Percentiles rank a stretch among this genome's conserved stretches.
phyloP scores from a whole-genome alignment of 2,329 filamentous ascomycete genomes.

The Colletotrichum paranaense region DNA sequence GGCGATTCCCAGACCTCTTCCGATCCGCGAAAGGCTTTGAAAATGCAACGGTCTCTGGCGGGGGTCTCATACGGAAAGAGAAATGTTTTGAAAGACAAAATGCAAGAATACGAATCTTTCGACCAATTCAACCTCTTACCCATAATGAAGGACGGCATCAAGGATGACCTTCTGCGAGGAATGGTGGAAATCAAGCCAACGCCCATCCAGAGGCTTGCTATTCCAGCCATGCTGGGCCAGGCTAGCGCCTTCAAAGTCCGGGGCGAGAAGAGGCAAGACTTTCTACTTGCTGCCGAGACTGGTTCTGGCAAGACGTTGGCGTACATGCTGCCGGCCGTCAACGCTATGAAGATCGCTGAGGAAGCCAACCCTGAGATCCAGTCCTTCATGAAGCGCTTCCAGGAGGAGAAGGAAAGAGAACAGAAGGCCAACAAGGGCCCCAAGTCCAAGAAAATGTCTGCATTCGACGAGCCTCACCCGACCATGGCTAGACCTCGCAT shows the following conservation, averaged over 20 bases:
- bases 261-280: conserved; percentile 59
- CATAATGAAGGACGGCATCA: conserved; percentile 75
- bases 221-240: conserved; percentile 80
- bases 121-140: conserved; percentile 83
- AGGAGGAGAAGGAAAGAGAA: conserved; percentile 67
- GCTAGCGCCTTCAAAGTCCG: conserved; percentile 50
- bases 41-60: conserved; percentile 88
- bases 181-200: conserved; percentile 84
- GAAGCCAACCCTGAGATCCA: conserved; percentile 67
- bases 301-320: conserved; percentile 97
- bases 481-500: conserved; percentile 83
- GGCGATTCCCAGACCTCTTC: conserved; percentile 42
- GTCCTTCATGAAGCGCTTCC: conserved; percentile 65
- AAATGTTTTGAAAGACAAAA: conserved; percentile 62
- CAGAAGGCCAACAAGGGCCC: conserved; percentile 66
- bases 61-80: conserved; percentile 80
- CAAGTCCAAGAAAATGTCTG: conserved; percentile 68
- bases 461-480: conserved; percentile 75
- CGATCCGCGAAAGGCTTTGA: conserved; percentile 76
- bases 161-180: conserved; percentile 78
- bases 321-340: conserved; percentile 86
- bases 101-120: conserved; percentile 80
- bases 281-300: conserved; percentile 92
- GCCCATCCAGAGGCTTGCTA: conserved; percentile 88
- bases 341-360: conserved; percentile 86